Base-by-base conservation (phyloP, 2,329 filamentous ascomycete species). In the Hypoxylon sp. region DNA sequence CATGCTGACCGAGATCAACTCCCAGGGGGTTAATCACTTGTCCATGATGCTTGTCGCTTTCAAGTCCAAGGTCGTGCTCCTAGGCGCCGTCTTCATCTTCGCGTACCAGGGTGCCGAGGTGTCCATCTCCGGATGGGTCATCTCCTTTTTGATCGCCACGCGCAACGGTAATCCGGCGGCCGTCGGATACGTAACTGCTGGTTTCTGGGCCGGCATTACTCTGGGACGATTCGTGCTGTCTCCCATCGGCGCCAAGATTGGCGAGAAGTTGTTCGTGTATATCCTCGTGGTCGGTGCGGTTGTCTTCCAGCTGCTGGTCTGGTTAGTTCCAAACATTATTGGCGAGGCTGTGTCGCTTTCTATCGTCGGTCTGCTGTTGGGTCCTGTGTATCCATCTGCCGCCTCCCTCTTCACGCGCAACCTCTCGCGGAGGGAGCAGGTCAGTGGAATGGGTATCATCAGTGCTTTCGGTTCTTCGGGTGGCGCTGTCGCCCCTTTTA, bases 101-200 rank as follows among this genome's bases (percentile, higher is more conserved):
- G 83, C 86, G 17, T 95, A 96, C 69, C 89, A 94, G 70, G 90
- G 90, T 23, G 87, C 88, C 25, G 90, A 95, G 71, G 90, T 95
- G 11, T 86, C 86, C 9, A 89, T 93, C 58, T 90, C 87, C 0
- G 90, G 90, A 43, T 95, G 90, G 91, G 87, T 93, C 37, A 91
- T 93, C 55, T 91, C 88, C 2, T 95, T 92, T 73, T 75, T 95
- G 27, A 91, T 94, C 69, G 80, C 81, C 38, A 81, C 84, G 56
- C 85, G 90, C 26, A 75, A 84, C 48, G 90, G 89, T 9, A 78
- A 88, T 61, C 88, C 89, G 5, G 76, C 80, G 0, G 77, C 79
- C 3, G 88, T 94, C 12, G 90, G 91, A 25, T 94, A 94, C 68
- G 88, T 94, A 15, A 91, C 88, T 1, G 78, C 89, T 1, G 80